phyloP scores from a whole-genome alignment of 148 eudicot species.

The Amaranthus palmeri region DNA sequence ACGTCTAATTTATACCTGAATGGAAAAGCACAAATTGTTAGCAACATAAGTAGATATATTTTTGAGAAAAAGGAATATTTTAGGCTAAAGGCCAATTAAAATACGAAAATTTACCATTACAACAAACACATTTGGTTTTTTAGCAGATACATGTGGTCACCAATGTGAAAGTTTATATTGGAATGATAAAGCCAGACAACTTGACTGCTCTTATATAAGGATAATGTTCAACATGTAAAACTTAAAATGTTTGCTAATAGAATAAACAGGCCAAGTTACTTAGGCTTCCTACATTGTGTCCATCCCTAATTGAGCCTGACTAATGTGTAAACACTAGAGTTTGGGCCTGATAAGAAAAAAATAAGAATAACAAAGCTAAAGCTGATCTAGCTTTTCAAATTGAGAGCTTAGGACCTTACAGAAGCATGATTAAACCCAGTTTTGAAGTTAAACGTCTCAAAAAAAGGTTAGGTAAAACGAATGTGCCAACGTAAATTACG shows the following conservation, averaged over 20 bases:
- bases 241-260: neutral
- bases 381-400: neutral
- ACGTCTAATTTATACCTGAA: conserved; percentile 87
- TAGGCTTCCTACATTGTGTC: no score
- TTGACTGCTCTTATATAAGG: neutral
- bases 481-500: no score
- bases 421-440: neutral
- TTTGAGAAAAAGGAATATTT: neutral
- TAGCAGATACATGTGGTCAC: neutral
- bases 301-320: neutral
- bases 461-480: neutral
- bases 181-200: neutral
- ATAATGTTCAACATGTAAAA: neutral
- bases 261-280: neutral
- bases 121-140: neutral
- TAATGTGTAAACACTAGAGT: neutral
- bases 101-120: neutral
- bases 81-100: neutral
- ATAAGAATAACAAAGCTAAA: neutral
- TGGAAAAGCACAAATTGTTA: neutral
- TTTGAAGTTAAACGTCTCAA: neutral
- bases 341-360: neutral
- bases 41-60: conserved; percentile 9
- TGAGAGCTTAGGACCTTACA: neutral
- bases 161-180: neutral